Conservation (phyloP, 2,329 filamentous ascomycete genomes). For the Parastagonospora nodorum region DNA sequence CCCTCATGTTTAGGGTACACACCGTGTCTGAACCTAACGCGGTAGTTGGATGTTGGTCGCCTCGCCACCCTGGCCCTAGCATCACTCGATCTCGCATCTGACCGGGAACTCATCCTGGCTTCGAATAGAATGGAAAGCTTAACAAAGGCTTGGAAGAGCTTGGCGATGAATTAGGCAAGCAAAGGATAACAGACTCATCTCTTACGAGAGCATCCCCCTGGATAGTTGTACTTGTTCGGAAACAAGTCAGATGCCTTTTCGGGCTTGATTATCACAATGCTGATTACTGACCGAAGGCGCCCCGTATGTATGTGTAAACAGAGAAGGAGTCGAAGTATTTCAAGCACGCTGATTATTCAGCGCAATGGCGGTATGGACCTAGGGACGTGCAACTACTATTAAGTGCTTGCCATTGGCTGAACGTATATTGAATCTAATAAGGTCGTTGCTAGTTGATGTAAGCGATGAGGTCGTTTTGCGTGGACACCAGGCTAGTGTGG, state of each 20-base stretch:
- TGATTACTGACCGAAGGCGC: neutral
- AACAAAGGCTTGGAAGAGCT: neutral
- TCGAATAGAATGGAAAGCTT: too few species aligned
- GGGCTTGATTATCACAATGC: neutral
- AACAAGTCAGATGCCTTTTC: neutral
- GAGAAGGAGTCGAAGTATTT: neutral
- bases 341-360: constrained; percentile 10
- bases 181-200: neutral
- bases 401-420: neutral
- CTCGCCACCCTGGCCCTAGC: constrained; percentile 6
- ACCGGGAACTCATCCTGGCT: constrained; percentile 5
- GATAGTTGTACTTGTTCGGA: constrained; percentile 1
- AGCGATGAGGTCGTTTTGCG: constrained; percentile 1
- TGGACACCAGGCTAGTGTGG: neutral
- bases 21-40: constrained; percentile 25
- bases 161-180: neutral
- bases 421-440: neutral
- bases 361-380: constrained; percentile 6
- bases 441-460: neutral
- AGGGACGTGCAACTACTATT: neutral
- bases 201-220: neutral
- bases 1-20: constrained; percentile 20
- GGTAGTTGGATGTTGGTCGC: constrained; percentile 17
- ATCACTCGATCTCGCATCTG: constrained; percentile 1
- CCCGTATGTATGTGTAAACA: neutral